A percentile compares a stretch with the other conserved stretches of the same genome.
Conservation (phyloP, 345 rosid species). For the Reutealis trisperma region DNA sequence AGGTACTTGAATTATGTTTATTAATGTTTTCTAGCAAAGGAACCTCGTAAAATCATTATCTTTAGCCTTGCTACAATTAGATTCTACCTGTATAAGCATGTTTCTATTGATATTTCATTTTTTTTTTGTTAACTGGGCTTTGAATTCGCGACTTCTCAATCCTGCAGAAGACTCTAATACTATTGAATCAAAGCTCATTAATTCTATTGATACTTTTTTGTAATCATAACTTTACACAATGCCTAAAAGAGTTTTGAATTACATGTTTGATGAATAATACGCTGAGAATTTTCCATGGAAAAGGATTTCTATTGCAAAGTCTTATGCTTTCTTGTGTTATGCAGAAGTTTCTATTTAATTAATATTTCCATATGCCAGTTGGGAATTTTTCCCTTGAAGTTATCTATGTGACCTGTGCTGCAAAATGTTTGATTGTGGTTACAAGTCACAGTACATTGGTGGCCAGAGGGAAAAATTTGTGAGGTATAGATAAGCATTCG, state of each 20-base stretch:
- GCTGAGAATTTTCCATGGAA: background rate
- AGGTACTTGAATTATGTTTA: too few species aligned
- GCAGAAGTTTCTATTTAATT: conserved; percentile 3
- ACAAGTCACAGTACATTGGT: conserved; percentile 75
- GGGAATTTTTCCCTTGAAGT: conserved; percentile 6
- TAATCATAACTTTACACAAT: too few species aligned
- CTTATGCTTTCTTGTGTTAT: background rate
- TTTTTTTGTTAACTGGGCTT: too few species aligned
- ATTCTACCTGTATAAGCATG: too few species aligned
- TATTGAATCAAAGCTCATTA: too few species aligned
- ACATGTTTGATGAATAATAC: background rate
- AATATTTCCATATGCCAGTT: background rate
- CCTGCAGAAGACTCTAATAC: too few species aligned
- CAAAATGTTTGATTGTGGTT: conserved; percentile 63
- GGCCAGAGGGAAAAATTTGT: conserved; percentile 79
- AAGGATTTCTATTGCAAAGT: background rate
- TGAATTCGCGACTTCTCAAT: too few species aligned
- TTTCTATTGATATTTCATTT: too few species aligned
- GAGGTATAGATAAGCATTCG: conserved; percentile 38
- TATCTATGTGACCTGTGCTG: conserved; percentile 25
- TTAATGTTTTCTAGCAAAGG: too few species aligned
- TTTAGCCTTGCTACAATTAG: too few species aligned
- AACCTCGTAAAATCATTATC: too few species aligned
- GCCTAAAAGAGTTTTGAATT: background rate
- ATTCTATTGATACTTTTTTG: background rate